Evolutionary conservation across 441 rosid species (phyloP).

Genomic region (Adansonia gregorii): DNA sequence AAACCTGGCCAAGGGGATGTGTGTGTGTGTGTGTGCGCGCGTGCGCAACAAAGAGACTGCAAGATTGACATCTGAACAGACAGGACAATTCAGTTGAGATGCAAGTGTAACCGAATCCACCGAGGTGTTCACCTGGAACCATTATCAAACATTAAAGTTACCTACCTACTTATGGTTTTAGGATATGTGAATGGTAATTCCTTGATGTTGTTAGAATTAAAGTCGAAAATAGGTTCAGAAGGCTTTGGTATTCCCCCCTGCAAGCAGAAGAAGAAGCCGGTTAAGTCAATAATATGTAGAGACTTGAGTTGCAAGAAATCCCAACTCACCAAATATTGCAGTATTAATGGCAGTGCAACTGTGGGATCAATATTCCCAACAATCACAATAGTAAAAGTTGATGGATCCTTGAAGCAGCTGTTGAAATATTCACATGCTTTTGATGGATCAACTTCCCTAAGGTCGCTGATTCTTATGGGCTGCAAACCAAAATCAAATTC

Average conservation of each 20-base stretch:
- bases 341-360: slow-evolving; percentile 71
- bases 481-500: slow-evolving; percentile 43
- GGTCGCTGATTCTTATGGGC: slow-evolving; percentile 79
- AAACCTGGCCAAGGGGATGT: neutral
- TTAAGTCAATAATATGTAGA: too few species aligned
- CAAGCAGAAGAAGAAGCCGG: slow-evolving; percentile 22
- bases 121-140: neutral
- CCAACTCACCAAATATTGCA: slow-evolving; percentile 83
- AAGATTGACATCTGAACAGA: neutral
- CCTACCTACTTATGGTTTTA: slow-evolving; percentile 63
- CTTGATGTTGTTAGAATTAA: slow-evolving; percentile 74
- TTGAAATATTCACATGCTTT: slow-evolving; percentile 92
- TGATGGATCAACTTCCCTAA: slow-evolving; percentile 72
- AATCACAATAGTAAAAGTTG: slow-evolving; percentile 82
- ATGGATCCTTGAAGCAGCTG: slow-evolving; percentile 89
- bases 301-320: slow-evolving; percentile 2
- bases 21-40: neutral
- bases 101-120: neutral
- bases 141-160: neutral
- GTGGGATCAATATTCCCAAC: slow-evolving; percentile 85
- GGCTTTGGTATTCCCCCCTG: slow-evolving; percentile 95
- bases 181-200: slow-evolving; percentile 89
- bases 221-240: slow-evolving; percentile 60
- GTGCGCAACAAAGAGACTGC: neutral
- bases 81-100: neutral